Conservation (phyloP, 1,284 basidiomycete species). For the Leccinum solheimii region DNA sequence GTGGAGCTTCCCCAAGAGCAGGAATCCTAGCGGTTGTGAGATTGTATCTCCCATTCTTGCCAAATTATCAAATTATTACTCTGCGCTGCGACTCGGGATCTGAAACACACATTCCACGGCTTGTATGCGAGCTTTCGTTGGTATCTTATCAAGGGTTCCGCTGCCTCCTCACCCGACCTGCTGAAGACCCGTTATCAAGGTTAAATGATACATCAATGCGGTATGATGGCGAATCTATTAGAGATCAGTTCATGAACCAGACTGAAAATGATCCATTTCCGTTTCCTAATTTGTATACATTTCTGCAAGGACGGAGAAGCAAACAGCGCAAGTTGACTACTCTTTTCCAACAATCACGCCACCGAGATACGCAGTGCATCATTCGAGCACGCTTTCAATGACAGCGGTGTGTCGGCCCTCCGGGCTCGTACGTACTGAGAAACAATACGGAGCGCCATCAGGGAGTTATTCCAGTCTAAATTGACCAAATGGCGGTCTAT, state of each 20-base stretch:
- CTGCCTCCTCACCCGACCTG: not conserved
- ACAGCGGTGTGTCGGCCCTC: not conserved
- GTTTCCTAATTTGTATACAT: not conserved
- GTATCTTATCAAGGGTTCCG: not conserved
- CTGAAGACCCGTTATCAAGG: not conserved
- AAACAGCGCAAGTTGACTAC: not conserved
- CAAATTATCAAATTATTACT: not conserved
- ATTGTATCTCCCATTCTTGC: not conserved
- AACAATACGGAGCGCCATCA: not conserved
- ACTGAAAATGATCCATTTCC: not conserved
- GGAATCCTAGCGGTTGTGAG: slow-evolving; percentile 13
- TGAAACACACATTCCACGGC: not conserved
- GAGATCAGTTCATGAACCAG: not conserved
- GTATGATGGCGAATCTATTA: not conserved
- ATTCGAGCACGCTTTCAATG: not conserved
- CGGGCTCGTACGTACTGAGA: not conserved
- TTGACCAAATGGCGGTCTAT: not conserved
- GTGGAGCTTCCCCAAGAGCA: slow-evolving; percentile 58
- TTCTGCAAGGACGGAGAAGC: not conserved
- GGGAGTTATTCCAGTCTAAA: not conserved
- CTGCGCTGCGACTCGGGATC: not conserved
- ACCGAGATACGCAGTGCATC: not conserved
- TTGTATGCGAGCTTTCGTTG: not conserved
- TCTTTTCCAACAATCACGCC: not conserved
- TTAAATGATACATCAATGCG: not conserved